A percentile compares a stretch with the other conserved stretches of the same genome.
phyloP scores from a whole-genome alignment of 106 monocot species.

The Dendrobium catenatum region DNA sequence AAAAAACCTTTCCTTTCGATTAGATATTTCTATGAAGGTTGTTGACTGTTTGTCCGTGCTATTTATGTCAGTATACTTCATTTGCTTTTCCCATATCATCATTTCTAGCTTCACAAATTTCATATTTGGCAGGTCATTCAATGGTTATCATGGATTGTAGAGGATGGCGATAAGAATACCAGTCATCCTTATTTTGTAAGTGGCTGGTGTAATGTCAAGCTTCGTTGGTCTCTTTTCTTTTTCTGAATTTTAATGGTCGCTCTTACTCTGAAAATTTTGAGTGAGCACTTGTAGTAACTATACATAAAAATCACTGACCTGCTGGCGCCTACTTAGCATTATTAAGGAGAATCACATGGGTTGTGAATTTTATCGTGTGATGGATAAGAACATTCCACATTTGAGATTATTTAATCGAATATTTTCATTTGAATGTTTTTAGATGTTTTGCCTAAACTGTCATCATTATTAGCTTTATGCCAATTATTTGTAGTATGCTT shows the following conservation, averaged over 20 bases:
- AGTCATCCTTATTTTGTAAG: slow-evolving; percentile 89
- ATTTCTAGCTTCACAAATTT: slow-evolving; percentile 9
- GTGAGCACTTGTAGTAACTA: neutral
- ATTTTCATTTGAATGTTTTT: neutral
- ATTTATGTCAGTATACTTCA: neutral
- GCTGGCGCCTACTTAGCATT: neutral
- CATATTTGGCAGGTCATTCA: slow-evolving; percentile 47
- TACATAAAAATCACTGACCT: neutral
- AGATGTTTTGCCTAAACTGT: neutral
- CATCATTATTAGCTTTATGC: no score
- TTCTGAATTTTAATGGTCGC: neutral
- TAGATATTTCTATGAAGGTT: neutral
- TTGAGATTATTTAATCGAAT: neutral
- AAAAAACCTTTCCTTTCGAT: neutral
- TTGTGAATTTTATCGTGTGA: neutral
- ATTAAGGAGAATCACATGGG: neutral
- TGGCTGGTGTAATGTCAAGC: slow-evolving; percentile 6
- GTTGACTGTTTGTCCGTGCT: neutral
- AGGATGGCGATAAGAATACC: slow-evolving; percentile 70
- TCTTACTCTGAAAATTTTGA: neutral
- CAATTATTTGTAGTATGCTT: no score
- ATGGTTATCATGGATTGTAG: slow-evolving; percentile 82
- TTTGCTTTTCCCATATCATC: neutral
- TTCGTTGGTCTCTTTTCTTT: neutral
- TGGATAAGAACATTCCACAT: neutral